phyloP scores from a whole-genome alignment of 768 basidiomycete genomes.

The Paxillus ammoniavirescens region DNA sequence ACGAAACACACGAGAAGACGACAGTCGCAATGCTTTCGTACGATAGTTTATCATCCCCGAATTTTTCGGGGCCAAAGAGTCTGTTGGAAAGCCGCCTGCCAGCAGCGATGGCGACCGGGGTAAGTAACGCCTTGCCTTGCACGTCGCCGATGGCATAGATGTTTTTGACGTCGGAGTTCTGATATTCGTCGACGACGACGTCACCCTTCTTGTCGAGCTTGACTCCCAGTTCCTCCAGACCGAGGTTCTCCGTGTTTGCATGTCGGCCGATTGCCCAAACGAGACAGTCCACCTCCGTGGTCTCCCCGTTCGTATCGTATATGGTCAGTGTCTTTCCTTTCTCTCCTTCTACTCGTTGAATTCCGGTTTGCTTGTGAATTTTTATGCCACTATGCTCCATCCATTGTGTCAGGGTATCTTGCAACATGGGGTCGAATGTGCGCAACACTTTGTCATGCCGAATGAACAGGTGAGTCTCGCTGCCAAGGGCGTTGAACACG shows the following conservation, averaged over 20 bases:
- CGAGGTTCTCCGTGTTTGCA: constrained; percentile 74
- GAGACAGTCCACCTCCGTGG: constrained; percentile 80
- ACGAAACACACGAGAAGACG: constrained; percentile 83
- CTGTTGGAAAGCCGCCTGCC: constrained; percentile 87
- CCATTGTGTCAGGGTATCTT: constrained; percentile 83
- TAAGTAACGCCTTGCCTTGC: constrained; percentile 87
- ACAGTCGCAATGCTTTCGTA: constrained; percentile 94
- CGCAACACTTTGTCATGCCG: constrained; percentile 87
- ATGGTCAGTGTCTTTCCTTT: constrained; percentile 74
- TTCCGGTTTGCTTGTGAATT: constrained; percentile 75
- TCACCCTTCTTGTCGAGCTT: constrained; percentile 78
- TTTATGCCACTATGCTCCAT: constrained; percentile 94
- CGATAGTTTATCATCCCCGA: constrained; percentile 81
- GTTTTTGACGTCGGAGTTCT: constrained; percentile 70
- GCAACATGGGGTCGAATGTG: constrained; percentile 86
- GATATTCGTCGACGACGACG: constrained; percentile 87
- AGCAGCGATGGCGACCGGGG: constrained; percentile 97
- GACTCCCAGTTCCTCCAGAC: constrained; percentile 75
- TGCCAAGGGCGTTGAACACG: constrained; percentile 85
- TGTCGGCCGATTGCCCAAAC: constrained; percentile 95
- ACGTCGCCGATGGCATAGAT: constrained; percentile 91
- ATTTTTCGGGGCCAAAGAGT: constrained; percentile 84
- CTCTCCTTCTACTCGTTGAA: constrained; percentile 73
- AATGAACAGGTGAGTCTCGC: constrained; percentile 91
- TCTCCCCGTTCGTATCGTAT: constrained; percentile 70